These are phyloP conservation scores for Hemileia vastatrix DNA, from an alignment of 1,284 basidiomycete genomes.

Conservation along the genomic window DNA sequence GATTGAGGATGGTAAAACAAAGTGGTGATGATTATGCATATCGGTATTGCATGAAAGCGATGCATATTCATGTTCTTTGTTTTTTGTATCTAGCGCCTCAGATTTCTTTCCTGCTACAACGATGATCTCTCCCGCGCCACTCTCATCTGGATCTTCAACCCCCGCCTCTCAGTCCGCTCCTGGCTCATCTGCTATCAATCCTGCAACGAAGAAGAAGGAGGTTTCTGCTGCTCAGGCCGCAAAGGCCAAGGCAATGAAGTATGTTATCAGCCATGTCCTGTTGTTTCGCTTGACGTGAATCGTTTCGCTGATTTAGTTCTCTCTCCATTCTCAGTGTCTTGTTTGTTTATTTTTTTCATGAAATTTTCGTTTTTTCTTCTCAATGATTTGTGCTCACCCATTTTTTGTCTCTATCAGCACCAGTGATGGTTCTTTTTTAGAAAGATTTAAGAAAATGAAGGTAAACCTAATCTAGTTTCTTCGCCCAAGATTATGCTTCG, in stretches of 20 bases:
- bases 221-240: slow-evolving; percentile 18
- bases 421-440: slow-evolving; percentile 19
- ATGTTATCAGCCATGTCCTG: not conserved
- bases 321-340: slow-evolving; percentile 6
- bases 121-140: not conserved
- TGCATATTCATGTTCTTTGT: too few relatives aligned
- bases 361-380: not conserved
- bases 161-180: slow-evolving; percentile 5
- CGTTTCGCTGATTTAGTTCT: not conserved
- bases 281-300: not conserved
- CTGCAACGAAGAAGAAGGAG: slow-evolving; percentile 18
- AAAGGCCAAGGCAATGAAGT: slow-evolving; percentile 22
- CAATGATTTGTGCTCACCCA: not conserved
- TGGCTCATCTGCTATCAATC: slow-evolving; percentile 10
- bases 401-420: not conserved
- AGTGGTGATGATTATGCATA: too few relatives aligned
- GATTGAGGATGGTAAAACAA: too few relatives aligned
- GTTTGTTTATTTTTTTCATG: not conserved
- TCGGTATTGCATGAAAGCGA: too few relatives aligned
- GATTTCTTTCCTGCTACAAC: too few relatives aligned
- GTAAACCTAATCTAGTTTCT: not conserved
- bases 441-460: slow-evolving; percentile 23
- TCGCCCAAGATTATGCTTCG: not conserved
- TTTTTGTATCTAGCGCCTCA: too few relatives aligned
- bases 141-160: not conserved